Evolutionary conservation across 306 rosid genomes (phyloP), one percentile per base, ranked within the genome.

Genomic region (Castanea crenata): DNA sequence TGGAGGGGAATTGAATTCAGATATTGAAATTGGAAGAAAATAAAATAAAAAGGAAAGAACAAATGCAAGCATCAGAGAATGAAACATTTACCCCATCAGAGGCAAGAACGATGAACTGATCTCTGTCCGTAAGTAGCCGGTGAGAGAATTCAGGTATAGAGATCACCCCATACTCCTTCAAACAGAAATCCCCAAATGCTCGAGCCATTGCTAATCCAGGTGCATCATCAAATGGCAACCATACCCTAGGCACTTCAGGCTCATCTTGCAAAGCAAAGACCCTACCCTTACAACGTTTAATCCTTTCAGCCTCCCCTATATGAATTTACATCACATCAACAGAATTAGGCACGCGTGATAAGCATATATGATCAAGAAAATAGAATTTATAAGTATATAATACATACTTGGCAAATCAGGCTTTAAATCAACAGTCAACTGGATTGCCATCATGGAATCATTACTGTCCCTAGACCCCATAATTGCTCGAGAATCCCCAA

Each of bases 141-240:
- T 93, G 96, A 44, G 90, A 87, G 81, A 96, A 93, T 63, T 96
- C 99, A 25, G 99, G 99, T 57, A 93, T 73, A 34, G 99, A 96
- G 85, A 96, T 96, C 69, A 96, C 98, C 64, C 98, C 99, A 35
- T 93, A 96, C 38, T 96, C 96, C 88, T 96, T 96, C 89, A 96
- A 89, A 79, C 97, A 93, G 85, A 93, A 96, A 84, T 93, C 98
- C 3, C 98, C 99, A 76, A 93, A 93, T 49, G 99, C 99, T 79
- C 99, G 88, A 88, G 99, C 98, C 99, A 96, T 96, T 31, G 99
- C 99, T 85, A 96, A 81, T 23, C 99, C 99, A 20, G 98, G 99
- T 21, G 99, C 98, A 86, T 96, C 92, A 75, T 96, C 98, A 70
- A 84, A 93, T 5, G 99, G 98, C 82, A 96, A 76, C 98, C 99